Percentiles rank a stretch among this genome's conserved stretches.
These are phyloP conservation scores for Noccaea bulbosa DNA, from an alignment of 345 rosid genomes.

Conservation along the genomic window DNA sequence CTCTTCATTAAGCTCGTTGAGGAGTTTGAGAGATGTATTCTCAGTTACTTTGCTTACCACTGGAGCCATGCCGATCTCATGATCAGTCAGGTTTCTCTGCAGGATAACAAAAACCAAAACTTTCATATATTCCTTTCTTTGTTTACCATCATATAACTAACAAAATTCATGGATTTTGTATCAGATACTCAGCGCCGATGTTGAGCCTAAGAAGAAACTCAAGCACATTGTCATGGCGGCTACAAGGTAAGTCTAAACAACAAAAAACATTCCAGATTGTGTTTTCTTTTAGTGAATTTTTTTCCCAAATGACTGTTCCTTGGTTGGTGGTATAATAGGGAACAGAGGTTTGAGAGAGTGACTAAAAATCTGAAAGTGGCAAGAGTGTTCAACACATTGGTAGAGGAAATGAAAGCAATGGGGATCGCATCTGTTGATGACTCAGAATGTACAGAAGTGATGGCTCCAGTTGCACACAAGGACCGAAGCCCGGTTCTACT, in stretches of 20 bases:
- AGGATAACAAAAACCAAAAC: not conserved
- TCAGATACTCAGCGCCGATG: constrained; percentile 73
- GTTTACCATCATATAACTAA: not conserved
- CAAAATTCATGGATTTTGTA: constrained; percentile 16
- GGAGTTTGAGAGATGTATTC: constrained; percentile 90
- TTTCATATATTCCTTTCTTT: constrained; percentile 9
- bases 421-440: constrained; percentile 61
- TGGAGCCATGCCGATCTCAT: constrained; percentile 80
- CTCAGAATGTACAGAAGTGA: constrained; percentile 73
- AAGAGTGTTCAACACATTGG: constrained; percentile 72
- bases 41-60: constrained; percentile 90
- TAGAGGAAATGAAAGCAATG: constrained; percentile 95
- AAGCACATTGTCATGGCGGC: constrained; percentile 86
- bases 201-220: constrained; percentile 76
- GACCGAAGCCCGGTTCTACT: constrained; percentile 91
- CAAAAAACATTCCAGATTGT: not conserved
- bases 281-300: not conserved
- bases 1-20: constrained; percentile 84
- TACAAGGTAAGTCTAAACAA: constrained; percentile 55
- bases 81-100: constrained; percentile 71
- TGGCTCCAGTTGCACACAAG: constrained; percentile 89
- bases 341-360: constrained; percentile 85
- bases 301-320: constrained; percentile 21
- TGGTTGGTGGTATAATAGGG: constrained; percentile 47
- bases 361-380: constrained; percentile 80